Evolutionary conservation across 805 yeast genomes (phyloP).

Genomic region (Candida koratica): DNA sequence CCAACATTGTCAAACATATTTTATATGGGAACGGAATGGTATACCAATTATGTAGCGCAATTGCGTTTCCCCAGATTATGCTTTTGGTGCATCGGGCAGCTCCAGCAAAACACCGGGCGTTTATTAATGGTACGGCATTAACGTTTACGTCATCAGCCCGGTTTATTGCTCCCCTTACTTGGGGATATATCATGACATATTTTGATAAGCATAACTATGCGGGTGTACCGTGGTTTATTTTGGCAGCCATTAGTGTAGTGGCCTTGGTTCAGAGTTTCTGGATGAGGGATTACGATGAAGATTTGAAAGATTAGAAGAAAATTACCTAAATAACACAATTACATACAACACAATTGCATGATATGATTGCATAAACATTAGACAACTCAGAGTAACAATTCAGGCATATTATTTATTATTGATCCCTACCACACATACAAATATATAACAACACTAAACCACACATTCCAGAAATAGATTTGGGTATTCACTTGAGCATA

Average conservation of each 20-base stretch:
- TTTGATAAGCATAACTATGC: slow-evolving; percentile 24
- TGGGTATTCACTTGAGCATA: slow-evolving; percentile 15
- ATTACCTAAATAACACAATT: no score
- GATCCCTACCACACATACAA: slow-evolving; percentile 8
- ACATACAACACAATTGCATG: no score
- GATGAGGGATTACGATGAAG: slow-evolving; percentile 24
- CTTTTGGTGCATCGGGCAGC: slow-evolving; percentile 54
- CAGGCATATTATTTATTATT: slow-evolving; percentile 8
- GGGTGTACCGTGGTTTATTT: slow-evolving; percentile 30
- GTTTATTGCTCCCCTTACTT: slow-evolving; percentile 51
- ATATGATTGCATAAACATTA: not conserved
- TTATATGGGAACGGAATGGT: slow-evolving; percentile 27
- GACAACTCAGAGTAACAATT: no score
- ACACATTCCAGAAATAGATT: slow-evolving; percentile 3
- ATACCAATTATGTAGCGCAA: slow-evolving; percentile 38
- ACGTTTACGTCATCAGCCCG: slow-evolving; percentile 53
- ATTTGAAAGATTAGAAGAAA: slow-evolving; percentile 4
- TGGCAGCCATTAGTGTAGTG: slow-evolving; percentile 21
- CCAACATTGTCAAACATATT: slow-evolving; percentile 15
- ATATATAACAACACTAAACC: slow-evolving; percentile 2
- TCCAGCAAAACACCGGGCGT: slow-evolving; percentile 51
- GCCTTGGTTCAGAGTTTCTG: slow-evolving; percentile 20
- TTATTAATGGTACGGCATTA: slow-evolving; percentile 55
- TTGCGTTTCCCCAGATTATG: slow-evolving; percentile 51
- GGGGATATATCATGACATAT: slow-evolving; percentile 45